A percentile compares a stretch with the other conserved stretches of the same genome.
These are phyloP conservation scores for Aspergillus sp. DNA, from an alignment of 2,329 filamentous ascomycete species.

Conservation along the genomic window DNA sequence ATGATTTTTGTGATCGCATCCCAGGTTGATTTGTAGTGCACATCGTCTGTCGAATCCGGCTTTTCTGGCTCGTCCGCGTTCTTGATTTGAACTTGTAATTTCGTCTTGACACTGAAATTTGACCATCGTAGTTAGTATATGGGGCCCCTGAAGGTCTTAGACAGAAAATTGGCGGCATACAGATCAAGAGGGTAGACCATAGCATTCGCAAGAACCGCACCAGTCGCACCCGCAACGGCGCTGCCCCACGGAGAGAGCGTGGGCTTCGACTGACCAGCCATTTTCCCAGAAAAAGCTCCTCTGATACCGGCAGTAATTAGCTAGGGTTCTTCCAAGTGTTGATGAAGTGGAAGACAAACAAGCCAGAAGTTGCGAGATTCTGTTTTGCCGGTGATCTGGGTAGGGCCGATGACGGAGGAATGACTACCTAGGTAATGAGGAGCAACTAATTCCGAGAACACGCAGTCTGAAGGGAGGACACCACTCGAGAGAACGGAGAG, in stretches of 20 bases:
- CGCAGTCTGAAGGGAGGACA: neutral
- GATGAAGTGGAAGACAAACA: neutral
- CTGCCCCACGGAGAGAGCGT: conserved; percentile 87
- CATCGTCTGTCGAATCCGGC: conserved; percentile 49
- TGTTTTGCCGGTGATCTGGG: neutral
- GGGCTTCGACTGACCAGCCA: conserved; percentile 63
- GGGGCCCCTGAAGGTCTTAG: neutral
- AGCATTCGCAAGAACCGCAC: conserved; percentile 91
- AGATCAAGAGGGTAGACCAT: conserved; percentile 96
- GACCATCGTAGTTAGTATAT: conserved; percentile 18
- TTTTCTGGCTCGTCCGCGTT: conserved; percentile 50
- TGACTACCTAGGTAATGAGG: conserved; percentile 1
- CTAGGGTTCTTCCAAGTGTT: too few relatives aligned
- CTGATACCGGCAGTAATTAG: neutral
- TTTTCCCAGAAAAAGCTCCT: conserved; percentile 24
- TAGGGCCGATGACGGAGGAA: conserved; percentile 9
- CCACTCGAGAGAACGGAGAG: neutral
- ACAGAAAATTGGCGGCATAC: conserved; percentile 54
- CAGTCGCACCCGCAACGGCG: conserved; percentile 87
- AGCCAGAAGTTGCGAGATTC: neutral
- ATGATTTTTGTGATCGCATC: conserved; percentile 87
- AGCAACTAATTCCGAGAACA: conserved; percentile 4
- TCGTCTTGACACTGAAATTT: conserved; percentile 80
- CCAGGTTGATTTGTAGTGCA: conserved; percentile 82
- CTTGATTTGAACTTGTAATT: conserved; percentile 91